Evolutionary conservation across 805 yeast species (phyloP).

Genomic region (Starmera caribaea): DNA sequence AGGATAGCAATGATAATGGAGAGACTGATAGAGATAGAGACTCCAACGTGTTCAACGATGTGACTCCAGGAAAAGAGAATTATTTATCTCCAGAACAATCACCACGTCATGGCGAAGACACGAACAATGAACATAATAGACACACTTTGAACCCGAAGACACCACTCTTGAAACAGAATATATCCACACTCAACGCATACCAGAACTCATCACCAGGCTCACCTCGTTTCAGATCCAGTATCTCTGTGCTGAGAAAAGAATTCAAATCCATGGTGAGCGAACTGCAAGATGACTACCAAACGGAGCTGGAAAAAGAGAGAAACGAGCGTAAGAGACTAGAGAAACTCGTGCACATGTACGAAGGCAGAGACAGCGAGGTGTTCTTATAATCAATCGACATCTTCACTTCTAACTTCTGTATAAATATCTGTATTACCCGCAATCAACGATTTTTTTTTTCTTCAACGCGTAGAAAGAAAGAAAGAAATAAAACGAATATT

Average conservation of each 20-base stretch:
- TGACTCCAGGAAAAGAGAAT: not conserved
- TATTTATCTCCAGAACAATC: constrained; percentile 14
- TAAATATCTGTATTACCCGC: not conserved
- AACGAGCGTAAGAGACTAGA: constrained; percentile 37
- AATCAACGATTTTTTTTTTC: not conserved
- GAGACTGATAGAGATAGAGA: not conserved
- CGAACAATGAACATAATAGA: constrained; percentile 9
- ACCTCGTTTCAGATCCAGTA: constrained; percentile 25
- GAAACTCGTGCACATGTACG: constrained; percentile 26
- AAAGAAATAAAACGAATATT: not conserved
- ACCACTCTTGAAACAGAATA: constrained; percentile 11
- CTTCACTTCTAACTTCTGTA: not conserved
- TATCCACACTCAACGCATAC: constrained; percentile 5
- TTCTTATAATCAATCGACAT: not conserved
- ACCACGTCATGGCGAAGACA: constrained; percentile 7
- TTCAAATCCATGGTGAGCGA: constrained; percentile 56
- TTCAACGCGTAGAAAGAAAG: not conserved
- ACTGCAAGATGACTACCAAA: constrained; percentile 52
- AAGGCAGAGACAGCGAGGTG: constrained; percentile 10
- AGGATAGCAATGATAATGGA: constrained; percentile 1
- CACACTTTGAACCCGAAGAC: constrained; percentile 11
- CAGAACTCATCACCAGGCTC: constrained; percentile 10
- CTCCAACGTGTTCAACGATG: too few species aligned
- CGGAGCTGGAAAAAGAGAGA: constrained; percentile 47
- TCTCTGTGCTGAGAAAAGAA: constrained; percentile 54